Base-by-base conservation (phyloP, 345 rosid species). In the Ceriops zippeliana region DNA sequence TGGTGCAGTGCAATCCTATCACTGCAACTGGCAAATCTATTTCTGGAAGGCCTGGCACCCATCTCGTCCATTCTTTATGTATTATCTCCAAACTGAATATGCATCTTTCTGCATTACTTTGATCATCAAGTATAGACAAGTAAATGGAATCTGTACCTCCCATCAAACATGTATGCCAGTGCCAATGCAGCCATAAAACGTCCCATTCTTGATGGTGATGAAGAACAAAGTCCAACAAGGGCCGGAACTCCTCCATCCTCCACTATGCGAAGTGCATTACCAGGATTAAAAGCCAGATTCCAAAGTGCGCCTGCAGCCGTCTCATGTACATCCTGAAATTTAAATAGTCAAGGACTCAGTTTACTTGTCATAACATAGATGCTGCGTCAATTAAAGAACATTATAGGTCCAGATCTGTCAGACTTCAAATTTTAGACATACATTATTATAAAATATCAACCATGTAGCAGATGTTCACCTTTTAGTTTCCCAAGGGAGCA, bases 251-350 rank as follows among this genome's bases (percentile, higher is more conserved):
- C 85, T 5, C 78, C 82, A 34, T 73, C 78, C 34, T 82, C 82
- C 62, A 71, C 74, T 70, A 82, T 79, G 66, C 83, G 82, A 62
- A 69, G 70, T 15, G 82, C 82, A 76, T 82, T 82, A 6, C 63
- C 52, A 5, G 83, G 80, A 62, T 76, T 73, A 51, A 76, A 82
- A 30, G 85, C 82, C 32, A 82, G 67, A 71, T 82, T 82, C 85
- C 85, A 79, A 61, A 82, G 77, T 61, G 85, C 83, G 31, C 85
- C 85, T 26, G 82, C 83, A 0, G 85, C 85, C 21, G 85, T 82
- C 78, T 82, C 85, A 62, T 82, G 85, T 69, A 82, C 85, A 68
- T 82, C 85, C 85, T 79, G 76, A 64, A 57, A 62, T 56, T 58
- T 13, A 58, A 66, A 63, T n/a, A 4, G 62, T 30, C 46, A 19